phyloP scores from a whole-genome alignment of 768 basidiomycete species.

The Rhodotorula diobovata region DNA sequence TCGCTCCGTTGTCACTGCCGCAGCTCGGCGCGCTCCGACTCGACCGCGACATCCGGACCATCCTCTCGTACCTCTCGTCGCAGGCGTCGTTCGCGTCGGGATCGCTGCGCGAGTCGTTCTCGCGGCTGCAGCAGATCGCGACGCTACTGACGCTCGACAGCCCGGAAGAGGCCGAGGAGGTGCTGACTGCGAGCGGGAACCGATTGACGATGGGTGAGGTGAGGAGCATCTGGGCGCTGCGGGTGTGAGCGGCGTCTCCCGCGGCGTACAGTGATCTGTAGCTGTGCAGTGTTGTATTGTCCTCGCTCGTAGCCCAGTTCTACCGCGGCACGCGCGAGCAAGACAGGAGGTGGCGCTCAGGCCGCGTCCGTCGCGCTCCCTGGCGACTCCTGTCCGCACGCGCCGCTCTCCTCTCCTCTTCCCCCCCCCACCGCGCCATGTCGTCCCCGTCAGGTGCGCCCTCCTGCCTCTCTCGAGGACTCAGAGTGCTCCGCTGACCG shows the following conservation, averaged over 20 bases:
- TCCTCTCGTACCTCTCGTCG: constrained; percentile 74
- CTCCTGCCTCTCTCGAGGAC: neutral
- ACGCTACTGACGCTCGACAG: constrained; percentile 69
- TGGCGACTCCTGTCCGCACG: too few relatives aligned
- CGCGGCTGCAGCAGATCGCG: constrained; percentile 85
- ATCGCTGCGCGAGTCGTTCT: constrained; percentile 71
- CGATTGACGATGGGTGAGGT: constrained; percentile 30
- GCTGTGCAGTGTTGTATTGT: constrained; percentile 4
- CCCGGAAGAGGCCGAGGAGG: constrained; percentile 38
- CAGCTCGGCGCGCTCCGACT: constrained; percentile 94
- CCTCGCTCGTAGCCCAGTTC: neutral
- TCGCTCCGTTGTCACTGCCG: neutral
- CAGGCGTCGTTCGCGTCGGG: constrained; percentile 87
- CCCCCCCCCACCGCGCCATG: neutral
- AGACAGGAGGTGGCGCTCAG: neutral
- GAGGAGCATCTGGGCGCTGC: constrained; percentile 20
- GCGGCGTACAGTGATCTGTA: too few relatives aligned
- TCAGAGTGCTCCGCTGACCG: too few relatives aligned
- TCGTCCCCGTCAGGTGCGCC: neutral
- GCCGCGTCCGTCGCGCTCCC: too few relatives aligned
- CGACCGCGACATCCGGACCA: constrained; percentile 81
- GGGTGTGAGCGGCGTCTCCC: neutral
- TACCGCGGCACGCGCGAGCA: neutral
- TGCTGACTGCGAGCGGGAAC: constrained; percentile 25
- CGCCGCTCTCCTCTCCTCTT: neutral